Evolutionary conservation across 306 rosid species (phyloP), one percentile per base, ranked within the genome.

Genomic region (Purshia tridentata): DNA sequence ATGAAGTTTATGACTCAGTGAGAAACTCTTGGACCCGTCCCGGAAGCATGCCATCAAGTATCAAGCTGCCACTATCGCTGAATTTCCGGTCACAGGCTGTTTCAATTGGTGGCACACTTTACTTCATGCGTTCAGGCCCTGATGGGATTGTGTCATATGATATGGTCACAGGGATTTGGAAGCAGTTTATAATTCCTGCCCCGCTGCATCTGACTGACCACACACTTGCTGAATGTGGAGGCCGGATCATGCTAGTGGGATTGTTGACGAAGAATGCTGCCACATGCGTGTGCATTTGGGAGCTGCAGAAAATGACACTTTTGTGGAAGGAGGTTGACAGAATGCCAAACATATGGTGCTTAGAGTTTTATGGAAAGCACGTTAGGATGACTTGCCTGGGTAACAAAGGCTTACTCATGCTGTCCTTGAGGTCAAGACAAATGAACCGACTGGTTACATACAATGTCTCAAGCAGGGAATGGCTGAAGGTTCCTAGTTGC

Each of bases 301-400:
- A 93, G 91, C 96, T 90, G 74, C 97, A 93, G 91, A 87, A 83
- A 80, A 93, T 93, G 97, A 93, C 90, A 16, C 89, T 90, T 80
- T 87, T 90, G 80, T 93, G 98, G 98, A 93, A 90, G 96, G 98
- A 92, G 98, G 98, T 93, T 80, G 98, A 93, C 97, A 93, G 98
- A 93, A 93, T 93, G 98, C 98, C 98, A 92, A 92, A 88, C 76
- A 67, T 77, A 70, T 89, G 92, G 98, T 93, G 98, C 98, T 90
- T 93, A 86, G 98, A 93, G 77, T 93, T 88, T 78, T 93, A 93
- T 70, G 98, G 97, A 81, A 93, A 93, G 98, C 93, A 84, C 96
- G 89, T 90, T 73, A 78, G 86, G 69, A 93, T 93, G 98, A 87
- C 83, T 77, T 93, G 97, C 96, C 76, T 90, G 78, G 98, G 97